Conservation (phyloP, 2,329 filamentous ascomycete species). For the Penicillium brasilianum region DNA sequence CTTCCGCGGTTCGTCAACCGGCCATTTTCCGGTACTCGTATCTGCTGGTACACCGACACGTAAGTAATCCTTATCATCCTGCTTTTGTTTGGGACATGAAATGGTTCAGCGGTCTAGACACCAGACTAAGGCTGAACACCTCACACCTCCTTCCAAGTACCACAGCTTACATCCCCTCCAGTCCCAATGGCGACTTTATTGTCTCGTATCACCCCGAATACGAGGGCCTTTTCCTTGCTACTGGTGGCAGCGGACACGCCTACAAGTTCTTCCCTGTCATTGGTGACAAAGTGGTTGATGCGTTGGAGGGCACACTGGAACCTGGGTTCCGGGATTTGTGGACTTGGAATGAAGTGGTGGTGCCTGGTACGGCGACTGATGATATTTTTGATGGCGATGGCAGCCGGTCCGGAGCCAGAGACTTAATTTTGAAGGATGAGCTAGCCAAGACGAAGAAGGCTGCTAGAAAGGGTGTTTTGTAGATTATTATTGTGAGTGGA, state of each 20-base stretch:
- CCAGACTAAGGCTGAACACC: neutral
- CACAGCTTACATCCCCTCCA: conserved; percentile 18
- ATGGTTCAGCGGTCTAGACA: neutral
- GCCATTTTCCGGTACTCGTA: conserved; percentile 64
- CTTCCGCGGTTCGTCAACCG: conserved; percentile 65
- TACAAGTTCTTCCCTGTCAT: conserved; percentile 61
- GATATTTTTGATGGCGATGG: conserved; percentile 43
- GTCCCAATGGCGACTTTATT: conserved; percentile 70
- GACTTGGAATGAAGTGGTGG: conserved; percentile 41
- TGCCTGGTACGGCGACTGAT: conserved; percentile 26
- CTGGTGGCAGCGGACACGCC: conserved; percentile 59
- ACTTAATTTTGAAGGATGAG: conserved; percentile 45
- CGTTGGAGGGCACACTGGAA: conserved; percentile 51
- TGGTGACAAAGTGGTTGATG: conserved; percentile 57
- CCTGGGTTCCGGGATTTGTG: conserved; percentile 49
- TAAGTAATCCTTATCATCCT: conserved; percentile 31
- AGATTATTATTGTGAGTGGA: conserved; percentile 6
- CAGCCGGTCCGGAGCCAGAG: conserved; percentile 44
- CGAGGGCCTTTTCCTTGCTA: conserved; percentile 55
- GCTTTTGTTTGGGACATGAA: neutral
- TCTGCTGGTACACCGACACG: conserved; percentile 81
- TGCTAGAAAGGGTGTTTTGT: conserved; percentile 32
- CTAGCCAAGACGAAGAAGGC: conserved; percentile 41
- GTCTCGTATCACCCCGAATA: conserved; percentile 70
- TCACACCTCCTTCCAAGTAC: neutral